A percentile compares a stretch with the other conserved stretches of the same genome.
phyloP scores from a whole-genome alignment of 2,329 filamentous ascomycete species.

The Diaporthe sp. region DNA sequence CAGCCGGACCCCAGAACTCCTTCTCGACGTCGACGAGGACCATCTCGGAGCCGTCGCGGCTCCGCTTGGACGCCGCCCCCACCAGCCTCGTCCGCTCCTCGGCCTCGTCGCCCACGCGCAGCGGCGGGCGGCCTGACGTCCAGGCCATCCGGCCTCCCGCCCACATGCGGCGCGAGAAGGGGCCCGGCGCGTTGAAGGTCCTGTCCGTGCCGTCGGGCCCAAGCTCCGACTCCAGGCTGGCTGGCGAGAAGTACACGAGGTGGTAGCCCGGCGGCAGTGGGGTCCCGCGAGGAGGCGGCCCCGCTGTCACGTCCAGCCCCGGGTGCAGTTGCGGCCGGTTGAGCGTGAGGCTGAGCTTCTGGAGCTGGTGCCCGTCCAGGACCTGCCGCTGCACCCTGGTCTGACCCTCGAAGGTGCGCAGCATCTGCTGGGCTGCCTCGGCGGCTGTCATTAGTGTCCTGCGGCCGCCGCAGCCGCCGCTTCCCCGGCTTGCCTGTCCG shows the following conservation, averaged over 20 bases:
- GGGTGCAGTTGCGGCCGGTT: constrained; percentile 57
- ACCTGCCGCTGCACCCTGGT: constrained; percentile 53
- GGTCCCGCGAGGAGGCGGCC: constrained; percentile 54
- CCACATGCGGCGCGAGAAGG: constrained; percentile 76
- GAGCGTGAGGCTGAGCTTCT: constrained; percentile 69
- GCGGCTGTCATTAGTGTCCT: constrained; percentile 34
- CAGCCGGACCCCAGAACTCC: constrained; percentile 62
- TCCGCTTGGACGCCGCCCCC: constrained; percentile 60
- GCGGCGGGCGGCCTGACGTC: constrained; percentile 42
- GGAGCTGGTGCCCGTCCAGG: constrained; percentile 72
- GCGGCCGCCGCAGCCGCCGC: background rate
- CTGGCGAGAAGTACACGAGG: constrained; percentile 71
- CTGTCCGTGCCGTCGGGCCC: constrained; percentile 70
- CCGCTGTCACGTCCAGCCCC: constrained; percentile 50
- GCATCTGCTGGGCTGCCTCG: constrained; percentile 42
- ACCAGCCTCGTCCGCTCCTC: constrained; percentile 43
- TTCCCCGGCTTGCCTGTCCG: background rate
- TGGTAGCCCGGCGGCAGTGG: constrained; percentile 70
- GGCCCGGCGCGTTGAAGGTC: constrained; percentile 67
- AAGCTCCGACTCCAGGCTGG: constrained; percentile 62
- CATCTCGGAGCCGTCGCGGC: constrained; percentile 68
- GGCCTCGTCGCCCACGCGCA: constrained; percentile 62
- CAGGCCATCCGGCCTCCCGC: constrained; percentile 70
- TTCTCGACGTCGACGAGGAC: constrained; percentile 74
- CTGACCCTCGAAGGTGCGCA: constrained; percentile 43